Base-by-base conservation (phyloP, 768 basidiomycete species). In the Xerocomellus dryophilus region DNA sequence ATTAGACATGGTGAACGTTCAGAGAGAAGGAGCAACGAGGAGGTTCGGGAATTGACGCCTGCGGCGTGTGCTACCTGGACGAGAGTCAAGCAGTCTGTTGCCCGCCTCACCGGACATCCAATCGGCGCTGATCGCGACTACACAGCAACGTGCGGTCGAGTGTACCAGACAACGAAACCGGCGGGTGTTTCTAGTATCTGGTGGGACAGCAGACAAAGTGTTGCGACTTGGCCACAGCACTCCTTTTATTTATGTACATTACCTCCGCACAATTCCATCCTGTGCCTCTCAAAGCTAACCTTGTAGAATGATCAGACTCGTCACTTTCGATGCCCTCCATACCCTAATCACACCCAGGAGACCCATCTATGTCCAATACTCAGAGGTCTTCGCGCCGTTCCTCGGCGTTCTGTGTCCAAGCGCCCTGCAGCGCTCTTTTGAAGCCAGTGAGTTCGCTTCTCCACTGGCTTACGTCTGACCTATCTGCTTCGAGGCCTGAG, bases 311-410 rank as follows among this genome's bases (percentile, higher is more conserved):
- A 81, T 88, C 66, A 81, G 78, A 9, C 72, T 90, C 7, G 84
- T 90, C 43, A 83, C 86, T n/a, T 91, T 93, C 60, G 90, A 93
- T 62, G 83, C 82, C 1, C 72, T 91, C 23, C 82, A 86, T 62
- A 93, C 90, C n/a, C 74, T 90, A 6, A 74, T 93, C 15, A 77
- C 78, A 3, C 89, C 88, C 18, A 81, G 87, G 7, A 70, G 70
- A 32, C 87, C 90, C 4, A 78, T 93, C 43, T 76, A 86, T 54
- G 75, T 81, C 27, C 88, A 82, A 59, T 81, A 71, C 35, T 77
- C 85, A 0, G 78, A 82, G 57, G 78, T 77, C 3, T 89, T 93
- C 52, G 74, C 78, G 25, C 86, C 87, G 0, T 84, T 80, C 65
- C 70, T 91, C 2, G 89, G 87, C n/a, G 54, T 64, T 2, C 74